Evolutionary conservation across 108 stramenopile species (phyloP).

Genomic region (Skeletonema tropicum): DNA sequence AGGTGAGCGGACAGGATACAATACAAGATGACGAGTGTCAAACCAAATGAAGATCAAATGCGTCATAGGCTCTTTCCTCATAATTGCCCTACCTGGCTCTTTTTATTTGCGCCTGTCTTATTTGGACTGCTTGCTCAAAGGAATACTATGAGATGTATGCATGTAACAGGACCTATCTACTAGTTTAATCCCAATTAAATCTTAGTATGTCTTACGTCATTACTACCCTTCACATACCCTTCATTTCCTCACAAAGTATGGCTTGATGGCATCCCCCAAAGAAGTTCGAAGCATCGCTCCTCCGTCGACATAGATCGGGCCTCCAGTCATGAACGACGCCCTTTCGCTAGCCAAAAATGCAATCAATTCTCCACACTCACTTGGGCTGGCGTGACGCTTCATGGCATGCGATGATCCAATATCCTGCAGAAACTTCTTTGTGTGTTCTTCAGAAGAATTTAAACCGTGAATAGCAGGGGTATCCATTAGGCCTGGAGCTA

Average conservation of each 20-base stretch:
- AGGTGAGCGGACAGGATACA: neutral
- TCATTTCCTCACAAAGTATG: slow-evolving; percentile 12
- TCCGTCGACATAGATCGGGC: slow-evolving; percentile 22
- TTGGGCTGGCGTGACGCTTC: slow-evolving; percentile 13
- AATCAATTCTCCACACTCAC: slow-evolving; percentile 17
- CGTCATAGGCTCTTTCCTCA: too few relatives aligned
- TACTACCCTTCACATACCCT: neutral
- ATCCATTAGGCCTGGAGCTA: slow-evolving; percentile 17
- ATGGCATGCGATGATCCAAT: slow-evolving; percentile 17
- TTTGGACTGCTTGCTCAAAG: too few relatives aligned
- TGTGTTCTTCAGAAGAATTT: neutral
- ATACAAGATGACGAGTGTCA: too few relatives aligned
- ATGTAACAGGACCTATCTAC: too few relatives aligned
- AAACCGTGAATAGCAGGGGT: slow-evolving; percentile 19
- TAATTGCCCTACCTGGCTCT: too few relatives aligned
- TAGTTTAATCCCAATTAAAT: too few relatives aligned
- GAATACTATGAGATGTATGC: too few relatives aligned
- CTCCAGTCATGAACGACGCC: slow-evolving; percentile 24
- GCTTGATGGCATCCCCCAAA: slow-evolving; percentile 18
- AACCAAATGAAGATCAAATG: too few relatives aligned
- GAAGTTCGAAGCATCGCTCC: slow-evolving; percentile 14
- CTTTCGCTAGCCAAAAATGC: slow-evolving; percentile 23
- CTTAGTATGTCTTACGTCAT: too few relatives aligned
- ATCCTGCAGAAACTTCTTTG: neutral
- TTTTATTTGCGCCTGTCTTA: too few relatives aligned